These are phyloP conservation scores for Populus euphratica DNA, from an alignment of 345 rosid genomes.

Conservation along the genomic window DNA sequence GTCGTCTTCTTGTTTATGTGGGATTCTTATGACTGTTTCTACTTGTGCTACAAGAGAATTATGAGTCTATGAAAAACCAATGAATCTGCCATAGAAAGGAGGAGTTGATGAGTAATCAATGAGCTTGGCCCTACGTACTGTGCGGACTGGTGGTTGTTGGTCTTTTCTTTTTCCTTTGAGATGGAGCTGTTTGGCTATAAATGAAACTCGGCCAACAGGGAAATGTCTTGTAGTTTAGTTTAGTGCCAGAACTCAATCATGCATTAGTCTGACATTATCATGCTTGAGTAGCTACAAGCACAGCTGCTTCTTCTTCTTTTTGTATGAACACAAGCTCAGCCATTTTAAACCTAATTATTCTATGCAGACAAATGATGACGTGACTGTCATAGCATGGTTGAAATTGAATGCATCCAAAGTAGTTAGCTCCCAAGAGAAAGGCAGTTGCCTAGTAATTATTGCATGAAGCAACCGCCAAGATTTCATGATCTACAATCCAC, in stretches of 20 bases:
- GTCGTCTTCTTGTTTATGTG: background rate
- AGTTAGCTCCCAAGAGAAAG: background rate
- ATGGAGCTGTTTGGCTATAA: background rate
- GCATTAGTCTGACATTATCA: background rate
- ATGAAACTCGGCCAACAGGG: background rate
- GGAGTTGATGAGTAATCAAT: background rate
- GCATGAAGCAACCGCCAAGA: background rate
- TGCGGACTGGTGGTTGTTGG: background rate
- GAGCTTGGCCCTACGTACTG: background rate
- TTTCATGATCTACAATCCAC: background rate
- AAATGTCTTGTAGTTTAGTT: background rate
- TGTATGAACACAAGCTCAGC: too few relatives aligned
- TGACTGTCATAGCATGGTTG: too few relatives aligned
- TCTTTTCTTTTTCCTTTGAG: too few relatives aligned
- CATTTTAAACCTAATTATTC: too few relatives aligned
- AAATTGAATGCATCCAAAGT: background rate
- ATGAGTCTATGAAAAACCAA: background rate
- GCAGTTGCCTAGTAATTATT: background rate
- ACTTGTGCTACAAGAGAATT: background rate
- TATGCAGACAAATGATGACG: too few relatives aligned
- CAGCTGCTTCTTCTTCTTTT: too few relatives aligned
- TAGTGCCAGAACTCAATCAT: background rate
- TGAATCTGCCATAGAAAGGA: background rate
- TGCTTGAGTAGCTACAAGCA: background rate
- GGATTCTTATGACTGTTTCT: background rate